A percentile compares a stretch with the other conserved stretches of the same genome.
phyloP scores from a whole-genome alignment of 345 rosid genomes.

The Arabidopsis arenosa region DNA sequence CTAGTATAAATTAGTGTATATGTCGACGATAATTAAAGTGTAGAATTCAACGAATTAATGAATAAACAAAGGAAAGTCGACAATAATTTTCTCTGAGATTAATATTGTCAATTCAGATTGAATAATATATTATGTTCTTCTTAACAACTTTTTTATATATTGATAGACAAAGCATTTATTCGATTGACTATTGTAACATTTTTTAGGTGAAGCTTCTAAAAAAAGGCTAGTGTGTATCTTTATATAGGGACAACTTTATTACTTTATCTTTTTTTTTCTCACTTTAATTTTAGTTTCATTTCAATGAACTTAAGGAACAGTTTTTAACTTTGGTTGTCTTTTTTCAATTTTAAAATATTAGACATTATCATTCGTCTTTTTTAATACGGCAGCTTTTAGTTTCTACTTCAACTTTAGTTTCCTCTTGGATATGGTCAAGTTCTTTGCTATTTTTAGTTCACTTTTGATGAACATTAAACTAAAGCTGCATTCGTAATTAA shows the following conservation, averaged over 20 bases:
- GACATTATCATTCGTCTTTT: background rate
- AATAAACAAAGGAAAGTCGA: background rate
- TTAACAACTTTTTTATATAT: conserved; percentile 17
- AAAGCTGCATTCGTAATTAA: conserved; percentile 3
- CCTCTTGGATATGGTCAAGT: conserved; percentile 31
- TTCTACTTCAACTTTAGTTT: conserved; percentile 37
- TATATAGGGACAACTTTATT: conserved; percentile 45
- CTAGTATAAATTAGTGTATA: background rate
- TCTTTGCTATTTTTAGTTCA: conserved; percentile 4
- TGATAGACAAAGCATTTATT: conserved; percentile 45
- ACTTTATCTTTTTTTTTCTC: conserved; percentile 35
- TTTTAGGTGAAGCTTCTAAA: conserved; percentile 46
- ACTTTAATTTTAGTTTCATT: conserved; percentile 38
- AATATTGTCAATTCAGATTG: conserved; percentile 20
- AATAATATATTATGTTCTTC: conserved; percentile 31
- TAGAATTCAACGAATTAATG: background rate
- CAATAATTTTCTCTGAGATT: conserved; percentile 2
- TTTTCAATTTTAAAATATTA: conserved; percentile 11
- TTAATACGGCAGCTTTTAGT: conserved; percentile 10
- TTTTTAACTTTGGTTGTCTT: conserved; percentile 32
- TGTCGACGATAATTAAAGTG: background rate
- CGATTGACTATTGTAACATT: conserved; percentile 45
- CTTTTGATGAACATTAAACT: conserved; percentile 6
- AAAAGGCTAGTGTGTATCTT: conserved; percentile 40
- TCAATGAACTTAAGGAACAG: conserved; percentile 31